Evolutionary conservation across 164 flowering plant genomes (phyloP).

Genomic region (Dillenia suffruticosa): DNA sequence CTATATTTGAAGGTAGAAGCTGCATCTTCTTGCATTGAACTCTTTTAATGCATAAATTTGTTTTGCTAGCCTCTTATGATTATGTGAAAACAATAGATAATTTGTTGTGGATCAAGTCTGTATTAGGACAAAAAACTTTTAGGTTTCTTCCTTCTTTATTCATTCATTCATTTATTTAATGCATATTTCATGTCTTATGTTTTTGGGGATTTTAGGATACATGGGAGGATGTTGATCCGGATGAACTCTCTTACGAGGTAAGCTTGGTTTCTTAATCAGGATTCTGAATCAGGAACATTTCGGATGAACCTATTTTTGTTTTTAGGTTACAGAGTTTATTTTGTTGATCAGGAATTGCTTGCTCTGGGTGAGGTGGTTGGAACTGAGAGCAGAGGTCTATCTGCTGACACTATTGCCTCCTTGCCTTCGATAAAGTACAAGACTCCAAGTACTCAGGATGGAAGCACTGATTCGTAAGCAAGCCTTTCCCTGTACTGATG

Average conservation of each 20-base stretch:
- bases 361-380: constrained; percentile 93
- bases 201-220: constrained; percentile 46
- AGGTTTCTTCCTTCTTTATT: neutral
- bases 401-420: constrained; percentile 71
- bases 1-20: no score
- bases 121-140: neutral
- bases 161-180: neutral
- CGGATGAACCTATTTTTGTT: neutral
- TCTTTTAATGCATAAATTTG: no score
- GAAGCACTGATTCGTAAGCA: constrained; percentile 73
- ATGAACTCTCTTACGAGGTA: constrained; percentile 95
- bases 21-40: no score
- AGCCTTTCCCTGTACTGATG: neutral
- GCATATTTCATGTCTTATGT: neutral
- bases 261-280: neutral
- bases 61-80: no score
- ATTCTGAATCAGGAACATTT: neutral
- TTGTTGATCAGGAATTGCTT: constrained; percentile 60
- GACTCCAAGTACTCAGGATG: constrained; percentile 45
- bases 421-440: constrained; percentile 68
- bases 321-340: constrained; percentile 4
- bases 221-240: constrained; percentile 94
- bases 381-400: constrained; percentile 90
- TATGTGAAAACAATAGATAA: no score
- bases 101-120: no score